Evolutionary conservation across 768 basidiomycete genomes (phyloP).

Genomic region (Boletus rubroflammeus): DNA sequence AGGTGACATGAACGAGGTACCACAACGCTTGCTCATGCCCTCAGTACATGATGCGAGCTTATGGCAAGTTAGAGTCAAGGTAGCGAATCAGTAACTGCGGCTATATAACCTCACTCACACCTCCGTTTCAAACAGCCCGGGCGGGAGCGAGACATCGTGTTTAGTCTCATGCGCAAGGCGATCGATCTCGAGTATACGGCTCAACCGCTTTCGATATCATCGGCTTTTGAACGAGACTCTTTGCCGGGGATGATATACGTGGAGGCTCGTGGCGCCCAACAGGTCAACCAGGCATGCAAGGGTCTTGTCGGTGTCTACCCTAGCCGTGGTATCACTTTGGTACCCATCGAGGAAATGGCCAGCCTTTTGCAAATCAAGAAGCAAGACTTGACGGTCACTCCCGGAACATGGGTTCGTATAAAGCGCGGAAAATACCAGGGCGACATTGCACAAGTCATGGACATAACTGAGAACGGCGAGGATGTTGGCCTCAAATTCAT

Average conservation of each 20-base stretch:
- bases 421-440: constrained; percentile 91
- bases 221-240: constrained; percentile 95
- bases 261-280: constrained; percentile 84
- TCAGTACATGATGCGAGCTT: constrained; percentile 92
- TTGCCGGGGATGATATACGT: constrained; percentile 95
- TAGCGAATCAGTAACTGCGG: constrained; percentile 29
- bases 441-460: constrained; percentile 93
- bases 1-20: constrained; percentile 90
- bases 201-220: constrained; percentile 79
- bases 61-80: constrained; percentile 95
- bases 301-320: constrained; percentile 93
- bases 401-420: constrained; percentile 94
- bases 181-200: constrained; percentile 78
- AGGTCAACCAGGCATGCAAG: constrained; percentile 79
- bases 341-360: constrained; percentile 98
- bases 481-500: constrained; percentile 91
- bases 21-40: constrained; percentile 93
- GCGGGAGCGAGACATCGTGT: constrained; percentile 88
- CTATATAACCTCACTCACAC: not conserved
- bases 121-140: constrained; percentile 55
- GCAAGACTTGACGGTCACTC: constrained; percentile 78
- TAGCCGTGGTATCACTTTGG: constrained; percentile 74
- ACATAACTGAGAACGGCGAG: constrained; percentile 90
- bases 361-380: constrained; percentile 94
- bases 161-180: constrained; percentile 92